phyloP scores from a whole-genome alignment of 75 land plant species.

The Selaginella tamariscina region DNA sequence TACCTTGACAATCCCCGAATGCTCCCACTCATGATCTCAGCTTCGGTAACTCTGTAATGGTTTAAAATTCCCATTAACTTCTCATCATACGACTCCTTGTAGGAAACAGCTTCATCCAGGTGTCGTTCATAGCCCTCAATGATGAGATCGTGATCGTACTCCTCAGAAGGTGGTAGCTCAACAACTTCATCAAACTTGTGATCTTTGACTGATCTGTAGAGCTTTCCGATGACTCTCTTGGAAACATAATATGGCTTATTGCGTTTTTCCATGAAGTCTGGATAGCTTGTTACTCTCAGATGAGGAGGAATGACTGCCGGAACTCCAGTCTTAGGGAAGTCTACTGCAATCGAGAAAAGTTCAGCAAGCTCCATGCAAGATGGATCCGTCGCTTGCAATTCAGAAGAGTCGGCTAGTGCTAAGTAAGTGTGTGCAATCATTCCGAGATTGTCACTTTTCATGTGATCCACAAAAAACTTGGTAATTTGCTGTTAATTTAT shows the following conservation, averaged over 20 bases:
- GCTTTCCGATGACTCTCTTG: constrained; percentile 47
- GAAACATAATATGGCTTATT: constrained; percentile 48
- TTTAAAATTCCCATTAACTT: constrained; percentile 43
- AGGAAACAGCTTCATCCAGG: constrained; percentile 51
- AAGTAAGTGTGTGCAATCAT: constrained; percentile 86
- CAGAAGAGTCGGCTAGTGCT: constrained; percentile 60
- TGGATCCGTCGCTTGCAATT: constrained; percentile 58
- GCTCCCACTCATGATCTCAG: constrained; percentile 69
- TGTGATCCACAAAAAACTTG: constrained; percentile 54
- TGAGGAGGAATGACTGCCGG: constrained; percentile 49
- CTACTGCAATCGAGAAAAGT: constrained; percentile 79
- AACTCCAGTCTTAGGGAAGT: constrained; percentile 88
- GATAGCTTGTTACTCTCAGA: constrained; percentile 56
- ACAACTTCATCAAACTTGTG: neutral
- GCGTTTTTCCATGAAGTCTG: constrained; percentile 87
- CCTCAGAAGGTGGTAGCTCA: constrained; percentile 7
- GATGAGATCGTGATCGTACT: constrained; percentile 54
- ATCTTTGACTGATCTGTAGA: constrained; percentile 38
- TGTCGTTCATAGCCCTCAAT: constrained; percentile 42
- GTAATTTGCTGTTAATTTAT: constrained; percentile 48
- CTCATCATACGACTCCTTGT: constrained; percentile 50
- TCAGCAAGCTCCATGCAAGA: constrained; percentile 58
- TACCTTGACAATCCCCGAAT: constrained; percentile 36
- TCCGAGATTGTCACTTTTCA: constrained; percentile 74
- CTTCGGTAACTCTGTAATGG: constrained; percentile 67